These are phyloP conservation scores for Metarhizium anisopliae DNA, from an alignment of 2,329 filamentous ascomycete genomes.

Conservation along the genomic window DNA sequence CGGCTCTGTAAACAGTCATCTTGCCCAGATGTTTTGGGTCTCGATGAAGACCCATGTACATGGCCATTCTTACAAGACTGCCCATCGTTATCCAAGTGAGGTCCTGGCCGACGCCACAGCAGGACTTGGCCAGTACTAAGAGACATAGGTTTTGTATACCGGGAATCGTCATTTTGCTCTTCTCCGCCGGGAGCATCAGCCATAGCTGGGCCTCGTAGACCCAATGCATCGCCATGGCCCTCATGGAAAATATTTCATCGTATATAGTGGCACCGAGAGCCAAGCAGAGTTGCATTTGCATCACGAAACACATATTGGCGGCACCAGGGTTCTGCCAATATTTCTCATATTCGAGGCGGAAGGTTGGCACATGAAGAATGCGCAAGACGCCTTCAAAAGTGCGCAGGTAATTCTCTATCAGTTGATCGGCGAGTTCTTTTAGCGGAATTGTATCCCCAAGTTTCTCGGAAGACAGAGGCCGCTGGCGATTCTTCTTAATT, in stretches of 20 bases:
- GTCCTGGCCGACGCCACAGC: constrained; percentile 38
- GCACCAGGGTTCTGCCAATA: constrained; percentile 36
- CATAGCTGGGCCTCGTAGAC: constrained; percentile 44
- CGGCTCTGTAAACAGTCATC: constrained; percentile 37
- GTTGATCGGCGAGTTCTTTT: constrained; percentile 34
- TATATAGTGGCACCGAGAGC: constrained; percentile 40
- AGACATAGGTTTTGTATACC: constrained; percentile 45
- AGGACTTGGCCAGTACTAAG: constrained; percentile 38
- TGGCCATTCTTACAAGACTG: constrained; percentile 40
- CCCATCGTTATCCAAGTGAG: constrained; percentile 44
- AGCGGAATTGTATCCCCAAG: constrained; percentile 30
- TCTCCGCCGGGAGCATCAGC: constrained; percentile 37
- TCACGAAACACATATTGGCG: constrained; percentile 33
- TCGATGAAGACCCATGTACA: constrained; percentile 50
- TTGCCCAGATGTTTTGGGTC: constrained; percentile 41
- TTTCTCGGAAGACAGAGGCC: constrained; percentile 24
- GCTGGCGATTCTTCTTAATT: constrained; percentile 32
- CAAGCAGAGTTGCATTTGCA: constrained; percentile 46
- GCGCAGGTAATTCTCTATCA: constrained; percentile 45
- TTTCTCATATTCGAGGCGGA: constrained; percentile 41
- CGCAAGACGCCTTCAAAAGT: constrained; percentile 48
- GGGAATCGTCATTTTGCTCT: constrained; percentile 37
- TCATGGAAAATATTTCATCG: constrained; percentile 34
- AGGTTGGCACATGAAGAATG: constrained; percentile 48
- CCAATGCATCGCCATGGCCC: constrained; percentile 36